Evolutionary conservation across 176 grass and related monocot genomes (phyloP), one percentile per base, ranked within the genome.

Genomic region (Ensete glaucum): DNA sequence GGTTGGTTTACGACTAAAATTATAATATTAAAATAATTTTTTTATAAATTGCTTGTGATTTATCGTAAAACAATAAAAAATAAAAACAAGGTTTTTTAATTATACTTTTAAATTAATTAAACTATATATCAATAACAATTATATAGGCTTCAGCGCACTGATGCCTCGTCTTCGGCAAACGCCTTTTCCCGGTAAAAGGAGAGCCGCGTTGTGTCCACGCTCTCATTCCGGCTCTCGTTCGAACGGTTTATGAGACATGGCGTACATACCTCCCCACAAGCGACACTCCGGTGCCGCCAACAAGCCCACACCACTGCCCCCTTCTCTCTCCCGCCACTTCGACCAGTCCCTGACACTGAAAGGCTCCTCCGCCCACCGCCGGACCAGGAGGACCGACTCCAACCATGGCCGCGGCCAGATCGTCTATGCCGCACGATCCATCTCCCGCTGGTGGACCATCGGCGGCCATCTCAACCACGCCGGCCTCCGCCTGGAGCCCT

Each of bases 181-280:
- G 4, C 34, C 34, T 43, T 43, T 43, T 43, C 6, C 34, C 34
- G 3, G 29, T 34, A 0, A 0, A 34, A 34, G 29, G 29, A 5
- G 29, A 34, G 29, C 29, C 3, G 29, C 29, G 29, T 34, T 4
- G 29, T 34, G 4, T 34, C 29, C 29, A 34, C 3, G 3, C 34
- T 43, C 34, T 43, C 34, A 43, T 43, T 43, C 34, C 34, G 34
- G 34, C 34, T 6, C 34, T 43, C 62, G 20, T 10, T 64, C 1
- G 20, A 49, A 1, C 8, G 27, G 27, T 8, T 50, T n/a, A 19
- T 9, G 29, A 69, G 29, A 50, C 50, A 86, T 86, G 84, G 73
- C 84, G 20, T 86, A 82, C 68, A 57, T 86, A 21, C 84, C 84
- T 8, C 84, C 84, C 9, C 84, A 86, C 66, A 81, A 67, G 74